Conservation (phyloP, 805 yeast genomes). For the Kuraishia piskuri region DNA sequence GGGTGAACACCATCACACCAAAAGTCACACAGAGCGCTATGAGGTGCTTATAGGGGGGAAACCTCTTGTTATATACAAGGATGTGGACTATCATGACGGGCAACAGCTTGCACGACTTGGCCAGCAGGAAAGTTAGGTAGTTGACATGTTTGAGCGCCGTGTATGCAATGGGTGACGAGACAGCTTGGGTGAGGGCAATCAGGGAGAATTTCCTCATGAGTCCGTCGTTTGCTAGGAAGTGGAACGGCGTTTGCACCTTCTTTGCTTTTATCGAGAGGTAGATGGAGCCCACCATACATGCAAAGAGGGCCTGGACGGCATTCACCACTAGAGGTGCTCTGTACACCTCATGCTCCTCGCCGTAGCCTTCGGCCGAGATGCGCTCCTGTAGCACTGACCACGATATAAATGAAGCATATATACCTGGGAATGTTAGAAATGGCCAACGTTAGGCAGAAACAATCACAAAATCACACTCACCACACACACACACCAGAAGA, state of each 20-base stretch:
- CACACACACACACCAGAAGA: neutral
- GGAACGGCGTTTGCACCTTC: constrained; percentile 10
- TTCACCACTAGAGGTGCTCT: constrained; percentile 76
- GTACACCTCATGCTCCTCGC: constrained; percentile 39
- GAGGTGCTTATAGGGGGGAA: constrained; percentile 66
- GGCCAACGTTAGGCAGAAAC: neutral
- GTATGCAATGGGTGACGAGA: constrained; percentile 79
- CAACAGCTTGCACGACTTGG: constrained; percentile 87
- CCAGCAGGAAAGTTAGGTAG: constrained; percentile 74
- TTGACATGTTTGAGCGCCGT: constrained; percentile 76
- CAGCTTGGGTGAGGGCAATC: constrained; percentile 66
- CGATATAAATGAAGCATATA: constrained; percentile 76
- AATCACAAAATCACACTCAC: neutral
- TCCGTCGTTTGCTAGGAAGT: constrained; percentile 23
- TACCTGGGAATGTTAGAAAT: constrained; percentile 38
- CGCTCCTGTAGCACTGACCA: constrained; percentile 95
- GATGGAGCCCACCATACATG: constrained; percentile 55
- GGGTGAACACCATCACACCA: constrained; percentile 78
- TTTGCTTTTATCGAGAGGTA: constrained; percentile 37
- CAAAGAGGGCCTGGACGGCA: constrained; percentile 64
- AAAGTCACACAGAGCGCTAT: constrained; percentile 73
- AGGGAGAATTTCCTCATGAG: constrained; percentile 31
- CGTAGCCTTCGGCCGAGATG: constrained; percentile 64
- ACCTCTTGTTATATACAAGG: constrained; percentile 56
- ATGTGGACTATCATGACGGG: constrained; percentile 90